These are phyloP conservation scores for Oryza rufipogon DNA, from an alignment of 176 grass and related monocot species.

Conservation along the genomic window DNA sequence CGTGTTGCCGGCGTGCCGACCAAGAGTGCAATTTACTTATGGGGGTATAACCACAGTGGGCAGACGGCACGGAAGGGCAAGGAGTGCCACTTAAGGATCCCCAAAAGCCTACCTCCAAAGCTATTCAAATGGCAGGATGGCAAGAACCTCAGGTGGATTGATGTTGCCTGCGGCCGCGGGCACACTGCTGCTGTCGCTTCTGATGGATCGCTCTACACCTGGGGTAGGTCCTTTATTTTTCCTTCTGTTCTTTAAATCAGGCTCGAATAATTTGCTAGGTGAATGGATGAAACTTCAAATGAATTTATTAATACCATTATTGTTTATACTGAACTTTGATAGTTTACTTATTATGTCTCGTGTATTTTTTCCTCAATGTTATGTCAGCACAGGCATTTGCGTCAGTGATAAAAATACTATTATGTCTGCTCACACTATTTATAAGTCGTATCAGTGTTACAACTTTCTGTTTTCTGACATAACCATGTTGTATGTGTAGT, in stretches of 20 bases:
- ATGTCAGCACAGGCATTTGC: constrained; percentile 8
- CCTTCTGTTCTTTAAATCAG: not conserved
- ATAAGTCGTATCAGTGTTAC: not conserved
- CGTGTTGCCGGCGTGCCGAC: constrained; percentile 48
- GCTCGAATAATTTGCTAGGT: not conserved
- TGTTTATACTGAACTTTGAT: not conserved
- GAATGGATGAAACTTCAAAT: not conserved
- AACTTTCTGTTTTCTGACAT: not conserved
- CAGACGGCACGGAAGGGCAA: constrained; percentile 85
- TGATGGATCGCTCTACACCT: constrained; percentile 82
- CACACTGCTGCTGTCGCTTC: constrained; percentile 91
- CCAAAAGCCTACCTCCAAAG: constrained; percentile 74
- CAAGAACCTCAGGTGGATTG: constrained; percentile 66
- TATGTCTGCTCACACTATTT: not conserved
- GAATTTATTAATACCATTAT: not conserved
- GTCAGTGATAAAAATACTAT: not conserved
- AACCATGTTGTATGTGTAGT: not conserved
- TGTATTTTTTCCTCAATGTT: not conserved
- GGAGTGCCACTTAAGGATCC: constrained; percentile 78
- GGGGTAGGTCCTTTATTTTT: constrained; percentile 60
- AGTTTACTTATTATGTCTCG: constrained; percentile 15
- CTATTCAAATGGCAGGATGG: constrained; percentile 59
- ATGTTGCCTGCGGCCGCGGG: constrained; percentile 85
- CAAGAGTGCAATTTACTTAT: constrained; percentile 88
- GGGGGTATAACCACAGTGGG: constrained; percentile 94